Percentiles rank a stretch among this genome's conserved stretches.
These are phyloP conservation scores for Plantago elongata DNA, from an alignment of 257 asterid genomes.

Conservation along the genomic window DNA sequence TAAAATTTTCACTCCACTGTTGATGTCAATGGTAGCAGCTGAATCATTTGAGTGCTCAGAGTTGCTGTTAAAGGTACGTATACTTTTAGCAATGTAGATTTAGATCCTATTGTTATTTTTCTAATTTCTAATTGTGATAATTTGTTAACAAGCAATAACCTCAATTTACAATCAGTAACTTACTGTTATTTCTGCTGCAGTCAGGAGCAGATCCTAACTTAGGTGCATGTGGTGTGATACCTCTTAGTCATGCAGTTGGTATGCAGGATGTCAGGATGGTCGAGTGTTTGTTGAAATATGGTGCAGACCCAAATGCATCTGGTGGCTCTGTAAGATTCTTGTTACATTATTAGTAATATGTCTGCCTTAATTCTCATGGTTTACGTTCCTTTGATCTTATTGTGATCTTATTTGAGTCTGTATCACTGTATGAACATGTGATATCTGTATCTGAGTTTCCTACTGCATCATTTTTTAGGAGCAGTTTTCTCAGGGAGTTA, in stretches of 20 bases:
- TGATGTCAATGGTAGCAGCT: neutral
- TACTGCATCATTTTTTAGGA: too few relatives aligned
- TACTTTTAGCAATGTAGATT: too few relatives aligned
- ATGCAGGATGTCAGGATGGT: neutral
- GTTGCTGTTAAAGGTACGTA: conserved; percentile 14
- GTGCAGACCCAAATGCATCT: conserved; percentile 12
- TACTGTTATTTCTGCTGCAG: neutral
- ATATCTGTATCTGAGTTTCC: too few relatives aligned
- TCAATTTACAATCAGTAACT: too few relatives aligned
- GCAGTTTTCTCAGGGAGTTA: too few relatives aligned
- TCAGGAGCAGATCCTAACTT: conserved; percentile 18
- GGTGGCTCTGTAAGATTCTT: neutral
- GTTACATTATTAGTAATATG: neutral
- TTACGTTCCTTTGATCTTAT: neutral
- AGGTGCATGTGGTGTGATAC: neutral
- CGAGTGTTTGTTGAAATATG: conserved; percentile 5
- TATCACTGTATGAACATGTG: too few relatives aligned
- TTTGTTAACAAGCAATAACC: too few relatives aligned
- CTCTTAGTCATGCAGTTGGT: neutral
- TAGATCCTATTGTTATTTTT: too few relatives aligned
- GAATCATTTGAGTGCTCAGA: conserved; percentile 12
- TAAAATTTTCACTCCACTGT: neutral
- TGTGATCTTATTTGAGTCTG: too few relatives aligned
- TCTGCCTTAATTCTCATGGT: neutral
- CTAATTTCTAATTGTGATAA: too few relatives aligned